These are phyloP conservation scores for Coelastrella sp. DNA, from an alignment of 139 green algal species.

Conservation along the genomic window DNA sequence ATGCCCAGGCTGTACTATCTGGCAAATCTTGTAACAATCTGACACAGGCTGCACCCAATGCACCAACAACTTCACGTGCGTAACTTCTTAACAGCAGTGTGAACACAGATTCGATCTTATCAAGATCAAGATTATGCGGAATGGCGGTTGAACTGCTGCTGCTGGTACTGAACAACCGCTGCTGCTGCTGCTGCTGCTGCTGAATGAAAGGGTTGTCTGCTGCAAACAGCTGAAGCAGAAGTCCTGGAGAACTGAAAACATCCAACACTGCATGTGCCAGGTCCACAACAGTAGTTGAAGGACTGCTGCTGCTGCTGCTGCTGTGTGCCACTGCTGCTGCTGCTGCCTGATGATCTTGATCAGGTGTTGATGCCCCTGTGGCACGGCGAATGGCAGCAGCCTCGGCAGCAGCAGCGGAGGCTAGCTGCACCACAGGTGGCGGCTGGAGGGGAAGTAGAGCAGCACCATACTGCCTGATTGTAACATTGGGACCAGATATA, in stretches of 20 bases:
- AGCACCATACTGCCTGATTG: neutral
- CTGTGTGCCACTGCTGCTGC: constrained; percentile 13
- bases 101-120: constrained; percentile 34
- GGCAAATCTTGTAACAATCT: constrained; percentile 57
- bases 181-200: constrained; percentile 3
- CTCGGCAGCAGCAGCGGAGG: constrained; percentile 26
- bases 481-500: neutral
- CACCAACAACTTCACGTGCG: constrained; percentile 55
- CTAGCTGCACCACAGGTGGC: constrained; percentile 13
- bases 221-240: constrained; percentile 18
- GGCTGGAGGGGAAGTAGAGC: constrained; percentile 4
- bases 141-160: too few species aligned
- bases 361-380: neutral
- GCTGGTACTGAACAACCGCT: neutral
- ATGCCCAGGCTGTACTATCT: neutral
- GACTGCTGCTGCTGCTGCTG: constrained; percentile 16
- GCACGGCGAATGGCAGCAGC: constrained; percentile 1
- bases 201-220: neutral
- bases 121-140: constrained; percentile 39
- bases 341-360: neutral
- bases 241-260: constrained; percentile 11
- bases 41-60: constrained; percentile 52
- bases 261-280: constrained; percentile 19
- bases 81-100: constrained; percentile 67
- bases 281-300: neutral